Base-by-base conservation (phyloP, 2,329 filamentous ascomycete species). In the Claviceps fusiformis region DNA sequence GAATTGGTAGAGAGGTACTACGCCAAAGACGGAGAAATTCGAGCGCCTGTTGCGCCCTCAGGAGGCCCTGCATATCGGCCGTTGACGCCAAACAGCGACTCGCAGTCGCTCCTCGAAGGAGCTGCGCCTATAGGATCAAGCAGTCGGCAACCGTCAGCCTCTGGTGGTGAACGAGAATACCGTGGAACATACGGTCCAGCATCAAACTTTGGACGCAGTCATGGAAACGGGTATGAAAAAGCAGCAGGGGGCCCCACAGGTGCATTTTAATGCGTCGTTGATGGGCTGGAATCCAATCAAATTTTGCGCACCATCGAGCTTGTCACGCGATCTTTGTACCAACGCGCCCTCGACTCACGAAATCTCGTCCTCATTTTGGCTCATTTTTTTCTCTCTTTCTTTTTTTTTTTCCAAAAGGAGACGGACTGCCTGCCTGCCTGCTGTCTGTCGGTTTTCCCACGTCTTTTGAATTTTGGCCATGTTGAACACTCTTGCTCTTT, bases 121-220 rank as follows among this genome's bases (percentile, higher is more conserved):
- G 71, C 73, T 1, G 73, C 73, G 35, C 72, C 74, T 2, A 64
- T 72, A 17, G 65, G 66, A n/a, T 62, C 62, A 55, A 57, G 55
- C 11, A 61, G 67, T 8, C 65, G 29, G 27, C 54, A 56, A 13
- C 56, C 58, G 3, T 24, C 45, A 15, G 41, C 37, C 15, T 47
- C 37, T 5, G 46, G 6, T 8, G 10, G 19, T 5, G 52, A 57
- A 7, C 53, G 57, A 31, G 55, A 55, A 15, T 57, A 59, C 35
- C 50, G 51, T 8, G 56, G 56, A 17, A 9, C 60, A 50, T 58
- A 55, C 45, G 59, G 45, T 53, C 60, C 53, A 55, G 55, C 45
- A 52, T 60, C 49, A 55, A 58, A 60, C 44, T 59, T 49, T 19
- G 61, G 59, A 19, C 59, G 62, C 35, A 24, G 37, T 17, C 37